These are phyloP conservation scores for Neoascochyta sp. DNA, from an alignment of 2,329 filamentous ascomycete genomes.

Conservation along the genomic window DNA sequence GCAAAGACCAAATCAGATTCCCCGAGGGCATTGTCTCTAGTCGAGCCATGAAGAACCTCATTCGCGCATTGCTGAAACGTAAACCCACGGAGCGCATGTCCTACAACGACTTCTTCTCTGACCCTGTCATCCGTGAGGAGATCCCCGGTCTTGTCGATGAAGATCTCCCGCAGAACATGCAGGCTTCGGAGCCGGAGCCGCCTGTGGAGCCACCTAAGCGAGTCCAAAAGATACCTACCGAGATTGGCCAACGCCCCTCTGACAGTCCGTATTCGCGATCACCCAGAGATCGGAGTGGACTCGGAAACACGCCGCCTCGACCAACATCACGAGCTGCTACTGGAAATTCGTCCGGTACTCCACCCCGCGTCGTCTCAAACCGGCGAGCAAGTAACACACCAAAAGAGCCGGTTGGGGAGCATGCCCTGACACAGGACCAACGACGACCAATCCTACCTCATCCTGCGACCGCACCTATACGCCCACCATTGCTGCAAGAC, in stretches of 20 bases:
- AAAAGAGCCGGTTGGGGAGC: constrained; percentile 31
- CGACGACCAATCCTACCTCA: constrained; percentile 44
- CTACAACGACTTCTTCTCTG: constrained; percentile 80
- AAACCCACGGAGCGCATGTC: constrained; percentile 80
- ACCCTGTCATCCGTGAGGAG: constrained; percentile 65
- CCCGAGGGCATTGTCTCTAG: constrained; percentile 68
- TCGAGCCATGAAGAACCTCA: constrained; percentile 73
- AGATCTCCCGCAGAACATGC: constrained; percentile 52
- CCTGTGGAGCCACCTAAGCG: constrained; percentile 21
- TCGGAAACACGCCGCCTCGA: constrained; percentile 31
- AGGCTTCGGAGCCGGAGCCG: constrained; percentile 26
- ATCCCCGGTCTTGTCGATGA: constrained; percentile 82
- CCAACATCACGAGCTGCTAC: constrained; percentile 32
- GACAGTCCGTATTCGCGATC: constrained; percentile 33
- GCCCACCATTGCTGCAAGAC: constrained; percentile 38
- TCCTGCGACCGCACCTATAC: constrained; percentile 46
- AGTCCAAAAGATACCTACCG: constrained; percentile 26
- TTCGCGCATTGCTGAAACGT: constrained; percentile 76
- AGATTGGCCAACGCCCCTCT: constrained; percentile 24
- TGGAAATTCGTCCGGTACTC: constrained; percentile 23
- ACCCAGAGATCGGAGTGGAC: constrained; percentile 26
- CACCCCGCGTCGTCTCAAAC: constrained; percentile 20
- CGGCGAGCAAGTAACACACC: constrained; percentile 36
- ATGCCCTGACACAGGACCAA: constrained; percentile 34
- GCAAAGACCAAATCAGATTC: constrained; percentile 82